A percentile compares a stretch with the other conserved stretches of the same genome.
Conservation (phyloP, 2,329 filamentous ascomycete genomes). For the Podosphaera fusca region DNA sequence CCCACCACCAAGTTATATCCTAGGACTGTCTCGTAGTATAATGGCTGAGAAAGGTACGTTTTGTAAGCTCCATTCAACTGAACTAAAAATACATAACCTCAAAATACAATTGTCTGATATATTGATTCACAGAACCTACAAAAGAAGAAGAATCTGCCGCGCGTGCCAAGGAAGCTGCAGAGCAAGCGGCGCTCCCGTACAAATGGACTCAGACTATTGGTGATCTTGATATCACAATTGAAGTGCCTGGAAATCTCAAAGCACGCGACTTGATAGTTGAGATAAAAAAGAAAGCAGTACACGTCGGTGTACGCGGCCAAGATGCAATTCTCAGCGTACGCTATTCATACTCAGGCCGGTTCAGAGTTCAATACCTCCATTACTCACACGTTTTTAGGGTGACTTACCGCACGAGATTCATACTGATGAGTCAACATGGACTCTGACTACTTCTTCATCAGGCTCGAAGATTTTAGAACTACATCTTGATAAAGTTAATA, state of each 20-base stretch:
- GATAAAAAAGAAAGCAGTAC: slow-evolving; percentile 55
- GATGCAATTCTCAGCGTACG: slow-evolving; percentile 58
- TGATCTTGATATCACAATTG: slow-evolving; percentile 61
- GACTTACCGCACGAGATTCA: slow-evolving; percentile 58
- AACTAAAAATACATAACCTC: not conserved
- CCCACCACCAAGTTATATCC: not conserved
- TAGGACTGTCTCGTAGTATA: not conserved
- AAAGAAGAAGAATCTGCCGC: slow-evolving; percentile 32
- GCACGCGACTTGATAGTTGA: slow-evolving; percentile 63
- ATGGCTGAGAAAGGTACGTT: slow-evolving; percentile 1
- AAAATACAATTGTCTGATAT: not conserved
- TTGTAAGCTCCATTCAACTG: not conserved
- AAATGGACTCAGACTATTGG: slow-evolving; percentile 89
- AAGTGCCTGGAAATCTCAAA: slow-evolving; percentile 64
- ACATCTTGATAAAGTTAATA: slow-evolving; percentile 86
- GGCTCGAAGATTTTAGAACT: slow-evolving; percentile 52
- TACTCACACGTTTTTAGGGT: slow-evolving; percentile 33
- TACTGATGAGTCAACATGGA: slow-evolving; percentile 87
- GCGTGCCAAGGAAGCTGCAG: slow-evolving; percentile 51
- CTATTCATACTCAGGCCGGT: slow-evolving; percentile 1
- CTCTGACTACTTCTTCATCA: slow-evolving; percentile 42
- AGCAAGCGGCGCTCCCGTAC: slow-evolving; percentile 84
- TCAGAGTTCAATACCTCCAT: not conserved
- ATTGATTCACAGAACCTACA: slow-evolving; percentile 10
- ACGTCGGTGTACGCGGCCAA: slow-evolving; percentile 72